Conservation (phyloP, 495 filamentous ascomycete species). For the Penicillium arizonense region DNA sequence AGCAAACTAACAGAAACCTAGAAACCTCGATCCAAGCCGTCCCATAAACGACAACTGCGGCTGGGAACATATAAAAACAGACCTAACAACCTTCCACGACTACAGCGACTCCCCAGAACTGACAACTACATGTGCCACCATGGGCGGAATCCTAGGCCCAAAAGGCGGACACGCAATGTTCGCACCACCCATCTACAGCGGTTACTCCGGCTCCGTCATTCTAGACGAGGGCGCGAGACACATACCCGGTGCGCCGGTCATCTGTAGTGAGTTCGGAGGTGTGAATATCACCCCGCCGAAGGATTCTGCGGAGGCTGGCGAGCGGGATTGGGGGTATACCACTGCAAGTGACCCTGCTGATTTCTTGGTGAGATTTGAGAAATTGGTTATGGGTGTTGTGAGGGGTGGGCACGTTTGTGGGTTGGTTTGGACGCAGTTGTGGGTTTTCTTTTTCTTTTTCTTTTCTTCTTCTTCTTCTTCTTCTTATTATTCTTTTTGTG, state of each 20-base stretch:
- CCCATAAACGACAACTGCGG: constrained; percentile 65
- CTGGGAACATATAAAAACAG: constrained; percentile 59
- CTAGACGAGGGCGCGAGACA: constrained; percentile 46
- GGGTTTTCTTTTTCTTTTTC: constrained; percentile 7
- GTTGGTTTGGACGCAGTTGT: constrained; percentile 41
- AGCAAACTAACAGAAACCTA: constrained; percentile 6
- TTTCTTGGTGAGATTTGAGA: constrained; percentile 30
- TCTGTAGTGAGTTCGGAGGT: constrained; percentile 59
- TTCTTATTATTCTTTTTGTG: too few relatives aligned
- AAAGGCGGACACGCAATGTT: constrained; percentile 50
- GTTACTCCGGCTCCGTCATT: constrained; percentile 15
- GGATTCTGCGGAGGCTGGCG: constrained; percentile 18
- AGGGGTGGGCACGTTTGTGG: constrained; percentile 36
- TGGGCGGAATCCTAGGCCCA: constrained; percentile 42
- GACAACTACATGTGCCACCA: constrained; percentile 42
- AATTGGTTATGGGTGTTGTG: constrained; percentile 35
- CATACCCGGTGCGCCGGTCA: constrained; percentile 48
- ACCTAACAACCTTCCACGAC: constrained; percentile 62
- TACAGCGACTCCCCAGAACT: constrained; percentile 52
- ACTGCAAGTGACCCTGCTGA: constrained; percentile 36
- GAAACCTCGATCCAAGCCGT: constrained; percentile 53
- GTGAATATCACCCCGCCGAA: constrained; percentile 54
- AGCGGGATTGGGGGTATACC: constrained; percentile 41
- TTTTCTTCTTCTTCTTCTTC: background rate
- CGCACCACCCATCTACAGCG: constrained; percentile 34